Evolutionary conservation across 2,329 filamentous ascomycete genomes (phyloP).

Genomic region (Lizonia empirigonia): DNA sequence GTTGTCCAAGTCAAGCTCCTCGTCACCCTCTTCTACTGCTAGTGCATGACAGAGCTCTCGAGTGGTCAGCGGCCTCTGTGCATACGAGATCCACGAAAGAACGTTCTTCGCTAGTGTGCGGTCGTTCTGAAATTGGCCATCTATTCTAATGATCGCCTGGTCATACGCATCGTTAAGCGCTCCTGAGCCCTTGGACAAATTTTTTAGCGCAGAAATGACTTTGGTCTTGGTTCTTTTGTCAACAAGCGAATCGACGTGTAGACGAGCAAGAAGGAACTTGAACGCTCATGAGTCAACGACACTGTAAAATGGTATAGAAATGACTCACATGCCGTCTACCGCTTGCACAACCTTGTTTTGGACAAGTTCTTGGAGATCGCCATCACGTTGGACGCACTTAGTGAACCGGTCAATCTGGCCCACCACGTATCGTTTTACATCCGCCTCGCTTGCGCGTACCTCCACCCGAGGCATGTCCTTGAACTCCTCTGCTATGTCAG

Average conservation of each 20-base stretch:
- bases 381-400: slow-evolving; percentile 19
- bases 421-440: slow-evolving; percentile 26
- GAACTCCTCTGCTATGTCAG: slow-evolving; percentile 23
- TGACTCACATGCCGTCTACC: slow-evolving; percentile 32
- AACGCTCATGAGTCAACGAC: neutral
- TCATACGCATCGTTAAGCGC: slow-evolving; percentile 52
- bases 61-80: slow-evolving; percentile 19
- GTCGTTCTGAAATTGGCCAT: slow-evolving; percentile 43
- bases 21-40: slow-evolving; percentile 12
- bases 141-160: slow-evolving; percentile 52
- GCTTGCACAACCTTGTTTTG: slow-evolving; percentile 24
- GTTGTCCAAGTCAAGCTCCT: slow-evolving; percentile 16
- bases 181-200: slow-evolving; percentile 37
- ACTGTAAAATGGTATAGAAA: neutral
- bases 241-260: slow-evolving; percentile 46
- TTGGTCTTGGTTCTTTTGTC: slow-evolving; percentile 43
- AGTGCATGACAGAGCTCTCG: slow-evolving; percentile 22
- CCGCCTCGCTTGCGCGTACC: slow-evolving; percentile 26
- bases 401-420: slow-evolving; percentile 24
- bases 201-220: slow-evolving; percentile 41
- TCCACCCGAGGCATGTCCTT: slow-evolving; percentile 16
- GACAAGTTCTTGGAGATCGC: slow-evolving; percentile 20
- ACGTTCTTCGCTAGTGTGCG: slow-evolving; percentile 45
- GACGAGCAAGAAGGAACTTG: slow-evolving; percentile 46
- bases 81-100: slow-evolving; percentile 25